Base-by-base conservation (phyloP, 345 rosid species). In the Citrus glauca region DNA sequence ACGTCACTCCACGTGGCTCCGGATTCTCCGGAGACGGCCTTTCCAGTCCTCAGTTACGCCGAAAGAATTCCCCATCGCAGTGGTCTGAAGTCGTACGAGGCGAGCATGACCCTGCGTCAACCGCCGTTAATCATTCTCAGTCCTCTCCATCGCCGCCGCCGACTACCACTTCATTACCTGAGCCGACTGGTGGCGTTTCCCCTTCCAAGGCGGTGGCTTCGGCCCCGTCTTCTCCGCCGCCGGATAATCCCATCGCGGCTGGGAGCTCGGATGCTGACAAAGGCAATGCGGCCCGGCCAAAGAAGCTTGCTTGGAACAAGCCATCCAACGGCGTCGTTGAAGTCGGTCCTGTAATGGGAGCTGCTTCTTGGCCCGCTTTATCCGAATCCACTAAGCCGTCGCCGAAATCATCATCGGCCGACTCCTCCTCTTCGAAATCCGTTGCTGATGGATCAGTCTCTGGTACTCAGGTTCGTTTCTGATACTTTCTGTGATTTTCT, bases 331-430 rank as follows among this genome's bases (percentile, higher is more conserved):
- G 84, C 16, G 84, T 83, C 13, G 63, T 73, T 9, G 90, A 82
- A 70, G 82, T 69, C 9, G 80, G 86, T 62, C 85, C 88, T 53
- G 89, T 86, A 68, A 90, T 85, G 87, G 93, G 89, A 63, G 89
- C 88, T 40, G 87, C 66, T 55, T 81, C 90, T 37, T 91, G 95
- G 95, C 93, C 95, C 50, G 92, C 89, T 74, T 82, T 91, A 56
- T 86, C 90, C 17, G 87, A 86, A 77, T 81, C 93, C 35, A 74
- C 89, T 50, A 85, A 81, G 80, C 72, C 84, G 71, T 83, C 87
- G 14, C 82, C 91, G 2, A 91, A 84, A 82, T 66, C 81, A 55
- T 78, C 86, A 69, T 59, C 56, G 72, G 24, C 82, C 2, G 82
- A 85, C 19, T 78, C 81, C 37, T 77, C 88, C 69, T 70, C 85